A percentile compares a stretch with the other conserved stretches of the same genome.
Evolutionary conservation across 441 rosid species (phyloP).

Genomic region (Pelargonium myrrhifolium): DNA sequence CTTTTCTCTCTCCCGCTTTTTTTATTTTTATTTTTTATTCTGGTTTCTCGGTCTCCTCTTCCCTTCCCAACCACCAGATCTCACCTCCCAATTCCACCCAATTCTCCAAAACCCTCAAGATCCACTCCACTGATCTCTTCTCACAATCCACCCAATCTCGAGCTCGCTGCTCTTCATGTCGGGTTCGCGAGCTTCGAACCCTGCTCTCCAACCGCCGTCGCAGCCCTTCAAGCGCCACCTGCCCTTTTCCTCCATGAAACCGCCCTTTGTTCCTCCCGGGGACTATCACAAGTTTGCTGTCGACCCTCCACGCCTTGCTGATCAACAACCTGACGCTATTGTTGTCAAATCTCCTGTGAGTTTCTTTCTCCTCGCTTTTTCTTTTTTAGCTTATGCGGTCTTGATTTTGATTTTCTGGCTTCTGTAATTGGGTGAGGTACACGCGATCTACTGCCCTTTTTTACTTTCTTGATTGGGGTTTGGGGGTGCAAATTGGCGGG

Average conservation of each 20-base stretch:
- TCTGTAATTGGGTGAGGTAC: background rate
- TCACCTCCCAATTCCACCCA: conserved; percentile 12
- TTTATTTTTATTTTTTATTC: conserved; percentile 18
- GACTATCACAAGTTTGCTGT: conserved; percentile 63
- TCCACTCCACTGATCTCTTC: background rate
- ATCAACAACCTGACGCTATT: conserved; percentile 46
- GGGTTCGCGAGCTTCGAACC: conserved; percentile 30
- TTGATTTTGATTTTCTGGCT: background rate
- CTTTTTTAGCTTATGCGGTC: background rate
- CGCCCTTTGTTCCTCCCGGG: conserved; percentile 48
- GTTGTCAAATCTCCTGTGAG: conserved; percentile 58
- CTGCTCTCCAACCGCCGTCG: conserved; percentile 21
- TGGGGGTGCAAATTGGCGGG: background rate
- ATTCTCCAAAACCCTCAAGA: background rate
- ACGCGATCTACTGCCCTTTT: background rate
- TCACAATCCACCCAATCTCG: conserved; percentile 7
- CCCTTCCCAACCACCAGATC: conserved; percentile 34
- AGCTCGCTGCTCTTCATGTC: conserved; percentile 33
- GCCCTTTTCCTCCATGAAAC: conserved; percentile 53
- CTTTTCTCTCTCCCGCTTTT: conserved; percentile 41
- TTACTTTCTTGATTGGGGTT: background rate
- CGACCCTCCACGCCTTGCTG: conserved; percentile 34
- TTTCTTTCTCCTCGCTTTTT: background rate
- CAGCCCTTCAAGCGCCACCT: conserved; percentile 37
- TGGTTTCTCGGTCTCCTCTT: background rate